These are phyloP conservation scores for Cavenderia fasciculata DNA, from an alignment of 78 protist genomes.

Conservation along the genomic window DNA sequence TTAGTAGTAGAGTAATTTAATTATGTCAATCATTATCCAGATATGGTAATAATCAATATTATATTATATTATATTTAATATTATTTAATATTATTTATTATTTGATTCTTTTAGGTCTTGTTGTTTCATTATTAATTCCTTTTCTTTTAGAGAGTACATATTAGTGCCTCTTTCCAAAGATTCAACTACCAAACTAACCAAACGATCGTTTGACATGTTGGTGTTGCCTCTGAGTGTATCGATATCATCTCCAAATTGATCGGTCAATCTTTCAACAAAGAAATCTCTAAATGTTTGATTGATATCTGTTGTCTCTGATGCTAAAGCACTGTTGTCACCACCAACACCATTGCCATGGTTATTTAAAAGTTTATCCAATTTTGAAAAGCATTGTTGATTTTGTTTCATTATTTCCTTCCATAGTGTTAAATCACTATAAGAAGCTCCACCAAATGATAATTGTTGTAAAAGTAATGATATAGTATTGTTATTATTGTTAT, in stretches of 20 bases:
- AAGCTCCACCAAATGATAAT: conserved; percentile 19
- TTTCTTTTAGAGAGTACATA: conserved; percentile 49
- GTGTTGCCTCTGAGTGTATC: conserved; percentile 65
- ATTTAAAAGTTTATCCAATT: conserved; percentile 4
- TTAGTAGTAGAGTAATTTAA: too few relatives aligned
- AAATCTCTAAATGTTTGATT: conserved; percentile 63
- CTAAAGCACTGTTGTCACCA: background rate
- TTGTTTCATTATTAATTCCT: conserved; percentile 5
- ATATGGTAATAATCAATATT: too few relatives aligned
- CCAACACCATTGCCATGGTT: background rate
- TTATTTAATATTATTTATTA: too few relatives aligned
- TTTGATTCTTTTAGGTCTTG: too few relatives aligned
- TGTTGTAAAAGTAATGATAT: conserved; percentile 42
- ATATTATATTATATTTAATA: too few relatives aligned
- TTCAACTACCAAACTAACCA: too few relatives aligned
- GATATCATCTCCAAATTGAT: conserved; percentile 72
- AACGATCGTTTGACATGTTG: too few relatives aligned
- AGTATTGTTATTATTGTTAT: conserved; percentile 10
- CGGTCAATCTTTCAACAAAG: conserved; percentile 61
- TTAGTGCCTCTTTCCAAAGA: conserved; percentile 69
- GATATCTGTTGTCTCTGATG: conserved; percentile 1
- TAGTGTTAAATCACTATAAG: conserved; percentile 51
- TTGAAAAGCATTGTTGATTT: conserved; percentile 21
- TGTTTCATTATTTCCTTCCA: conserved; percentile 64
- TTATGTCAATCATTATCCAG: too few relatives aligned